Evolutionary conservation across 192 early-diverging fungal species (phyloP).

Genomic region (Coemansia sp.): DNA sequence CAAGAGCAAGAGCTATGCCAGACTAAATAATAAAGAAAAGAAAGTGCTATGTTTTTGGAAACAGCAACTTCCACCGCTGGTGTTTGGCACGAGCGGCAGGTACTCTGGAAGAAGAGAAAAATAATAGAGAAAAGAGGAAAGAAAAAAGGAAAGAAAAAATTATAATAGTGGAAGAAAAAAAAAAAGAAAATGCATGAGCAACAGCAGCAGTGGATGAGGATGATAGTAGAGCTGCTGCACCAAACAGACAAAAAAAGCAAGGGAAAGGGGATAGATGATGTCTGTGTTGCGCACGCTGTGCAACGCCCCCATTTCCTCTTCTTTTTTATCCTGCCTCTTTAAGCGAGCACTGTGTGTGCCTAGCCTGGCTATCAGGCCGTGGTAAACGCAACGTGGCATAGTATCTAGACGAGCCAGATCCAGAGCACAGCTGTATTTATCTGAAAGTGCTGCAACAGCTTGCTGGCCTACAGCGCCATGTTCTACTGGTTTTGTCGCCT

Average conservation of each 20-base stretch:
- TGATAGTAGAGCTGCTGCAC: not conserved
- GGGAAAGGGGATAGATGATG: not conserved
- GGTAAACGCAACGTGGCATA: too few species aligned
- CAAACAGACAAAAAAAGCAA: not conserved
- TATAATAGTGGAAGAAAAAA: not conserved
- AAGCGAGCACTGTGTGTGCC: not conserved
- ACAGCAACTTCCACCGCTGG: conserved; percentile 3
- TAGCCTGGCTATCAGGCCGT: too few species aligned
- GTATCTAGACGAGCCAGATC: not conserved
- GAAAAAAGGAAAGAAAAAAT: not conserved
- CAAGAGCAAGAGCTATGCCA: not conserved
- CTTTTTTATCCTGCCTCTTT: not conserved
- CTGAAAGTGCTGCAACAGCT: too few species aligned
- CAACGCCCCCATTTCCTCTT: not conserved
- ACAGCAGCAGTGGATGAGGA: not conserved
- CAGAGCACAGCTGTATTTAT: not conserved
- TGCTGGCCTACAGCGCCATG: not conserved
- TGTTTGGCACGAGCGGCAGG: not conserved
- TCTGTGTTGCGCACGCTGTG: not conserved
- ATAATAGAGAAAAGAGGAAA: not conserved
- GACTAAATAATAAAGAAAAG: not conserved
- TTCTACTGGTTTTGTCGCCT: not conserved
- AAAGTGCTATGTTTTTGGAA: not conserved
- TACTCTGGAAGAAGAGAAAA: not conserved
- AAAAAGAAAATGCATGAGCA: conserved; percentile 1